phyloP scores from a whole-genome alignment of 169 alveolate species.

The Plasmodium adleri region DNA sequence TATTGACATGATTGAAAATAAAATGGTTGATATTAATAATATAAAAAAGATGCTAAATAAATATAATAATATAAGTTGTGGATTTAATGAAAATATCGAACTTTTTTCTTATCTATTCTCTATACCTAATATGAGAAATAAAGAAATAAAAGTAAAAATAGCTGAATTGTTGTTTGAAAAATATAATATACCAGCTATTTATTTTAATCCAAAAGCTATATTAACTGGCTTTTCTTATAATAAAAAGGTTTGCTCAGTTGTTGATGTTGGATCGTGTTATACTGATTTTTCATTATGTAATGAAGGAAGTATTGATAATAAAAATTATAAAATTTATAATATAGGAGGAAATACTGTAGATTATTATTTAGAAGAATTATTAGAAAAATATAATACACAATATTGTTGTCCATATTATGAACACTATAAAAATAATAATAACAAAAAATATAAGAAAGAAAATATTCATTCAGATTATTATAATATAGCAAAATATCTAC shows the following conservation, averaged over 20 bases:
- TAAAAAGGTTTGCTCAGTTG: constrained; percentile 38
- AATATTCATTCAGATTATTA: constrained; percentile 33
- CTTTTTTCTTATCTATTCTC: constrained; percentile 50
- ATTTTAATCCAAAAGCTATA: constrained; percentile 43
- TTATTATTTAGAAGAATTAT: constrained; percentile 24
- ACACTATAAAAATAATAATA: neutral
- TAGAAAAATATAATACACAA: constrained; percentile 40
- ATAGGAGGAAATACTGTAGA: constrained; percentile 52
- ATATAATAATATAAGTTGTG: constrained; percentile 40
- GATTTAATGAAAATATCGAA: constrained; percentile 49
- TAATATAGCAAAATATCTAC: constrained; percentile 50
- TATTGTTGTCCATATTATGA: constrained; percentile 52
- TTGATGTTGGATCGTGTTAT: constrained; percentile 63
- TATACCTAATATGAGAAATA: constrained; percentile 55
- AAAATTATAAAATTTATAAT: constrained; percentile 64
- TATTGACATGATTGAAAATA: constrained; percentile 24
- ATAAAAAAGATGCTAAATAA: constrained; percentile 58
- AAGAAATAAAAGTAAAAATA: constrained; percentile 42
- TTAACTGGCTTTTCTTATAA: constrained; percentile 59
- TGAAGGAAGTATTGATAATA: constrained; percentile 46
- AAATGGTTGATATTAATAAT: constrained; percentile 15
- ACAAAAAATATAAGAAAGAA: constrained; percentile 12
- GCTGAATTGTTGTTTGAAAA: constrained; percentile 53
- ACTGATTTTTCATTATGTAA: constrained; percentile 53
- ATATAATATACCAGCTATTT: constrained; percentile 40